Evolutionary conservation across 768 basidiomycete genomes (phyloP), one percentile per base, ranked within the genome.

Genomic region (Mycena vulgaris): DNA sequence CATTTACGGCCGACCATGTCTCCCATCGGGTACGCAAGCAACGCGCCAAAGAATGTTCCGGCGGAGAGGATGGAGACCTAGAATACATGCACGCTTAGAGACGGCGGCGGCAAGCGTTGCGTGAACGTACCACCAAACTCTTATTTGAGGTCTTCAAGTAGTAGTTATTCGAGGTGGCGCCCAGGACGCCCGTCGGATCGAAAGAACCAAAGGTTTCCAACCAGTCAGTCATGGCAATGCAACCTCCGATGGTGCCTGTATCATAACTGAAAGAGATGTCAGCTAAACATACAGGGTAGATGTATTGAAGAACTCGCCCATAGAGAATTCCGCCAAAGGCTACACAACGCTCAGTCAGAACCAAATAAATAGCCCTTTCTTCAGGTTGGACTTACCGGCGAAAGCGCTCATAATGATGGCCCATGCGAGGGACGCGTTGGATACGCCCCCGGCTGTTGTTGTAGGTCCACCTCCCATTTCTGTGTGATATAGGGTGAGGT

Each of bases 31-130:
- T 40, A 65, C 17, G 71, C 67, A 9, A 69, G 42, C 14, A 90
- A 81, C 8, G 86, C 85, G 72, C 86, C 90, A 57, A 90, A 88
- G 83, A 92, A 90, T 35, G 90, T 92, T 37, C 90, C 91, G 8
- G 89, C 90, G 8, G 90, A 91, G 45, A 90, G 84, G 75, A 90
- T 88, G 60, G 83, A 84, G 37, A 66, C 60, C 57, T 49, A 13
- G 39, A 47, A 37, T 27, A 5, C 19, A 58, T 45, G 21, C 40
- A 4, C 14, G 31, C 14, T 17, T n/a, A n/a, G n/a, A n/a, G n/a
- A n/a, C n/a, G n/a, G n/a, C n/a, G n/a, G n/a, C n/a, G n/a, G n/a
- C n/a, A n/a, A n/a, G n/a, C n/a, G n/a, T n/a, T n/a, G n/a, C n/a
- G n/a, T n/a, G n/a, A 11, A 28, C 47, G 31, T 63, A 64, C 63